Base-by-base conservation (phyloP, 768 basidiomycete species). In the Rhodosporidiobolus odoratus region DNA sequence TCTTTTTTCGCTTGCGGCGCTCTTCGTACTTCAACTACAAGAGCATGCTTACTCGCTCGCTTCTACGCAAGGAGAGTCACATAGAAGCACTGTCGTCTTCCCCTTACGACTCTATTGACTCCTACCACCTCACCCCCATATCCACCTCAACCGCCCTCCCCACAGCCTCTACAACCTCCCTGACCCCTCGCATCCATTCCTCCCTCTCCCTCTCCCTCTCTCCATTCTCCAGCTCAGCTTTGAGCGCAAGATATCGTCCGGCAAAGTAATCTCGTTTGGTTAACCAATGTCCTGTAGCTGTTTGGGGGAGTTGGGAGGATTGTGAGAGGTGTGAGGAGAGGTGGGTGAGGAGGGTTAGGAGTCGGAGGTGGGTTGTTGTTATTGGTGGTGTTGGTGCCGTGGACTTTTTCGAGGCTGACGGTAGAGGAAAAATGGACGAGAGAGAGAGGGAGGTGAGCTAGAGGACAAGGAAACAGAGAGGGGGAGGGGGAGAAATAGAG, bases 341-440 rank as follows among this genome's bases (percentile, higher is more conserved):
- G 34, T 45, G 50, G 7, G 54, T 43, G 68, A 68, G 69, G 45
- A 35, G 60, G 25, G 35, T 27, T n/a, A 65, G 64, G 23, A 35
- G 9, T 7, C 54, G 45, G 41, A 57, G 32, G 35, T 17, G 27
- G 43, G 21, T 8, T 30, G 47, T 35, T 4, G n/a, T 34, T n/a
- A 35, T 17, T 25, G 32, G 27, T 63, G 62, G 15, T 54, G 50
- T 2, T 21, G 15, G 47, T 62, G 61, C 45, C 38, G n/a, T n/a
- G n/a, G n/a, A n/a, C n/a, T n/a, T n/a, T n/a, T n/a, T n/a, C n/a
- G n/a, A n/a, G n/a, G n/a, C n/a, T n/a, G n/a, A n/a, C n/a, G n/a
- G n/a, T n/a, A n/a, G n/a, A n/a, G n/a, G n/a, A n/a, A n/a, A n/a
- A n/a, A 59, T 59, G 54, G 23, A 23, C 37, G 34, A 58, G 35